Base-by-base conservation (phyloP, 495 filamentous ascomycete genomes). In the Penicillium roqueforti region DNA sequence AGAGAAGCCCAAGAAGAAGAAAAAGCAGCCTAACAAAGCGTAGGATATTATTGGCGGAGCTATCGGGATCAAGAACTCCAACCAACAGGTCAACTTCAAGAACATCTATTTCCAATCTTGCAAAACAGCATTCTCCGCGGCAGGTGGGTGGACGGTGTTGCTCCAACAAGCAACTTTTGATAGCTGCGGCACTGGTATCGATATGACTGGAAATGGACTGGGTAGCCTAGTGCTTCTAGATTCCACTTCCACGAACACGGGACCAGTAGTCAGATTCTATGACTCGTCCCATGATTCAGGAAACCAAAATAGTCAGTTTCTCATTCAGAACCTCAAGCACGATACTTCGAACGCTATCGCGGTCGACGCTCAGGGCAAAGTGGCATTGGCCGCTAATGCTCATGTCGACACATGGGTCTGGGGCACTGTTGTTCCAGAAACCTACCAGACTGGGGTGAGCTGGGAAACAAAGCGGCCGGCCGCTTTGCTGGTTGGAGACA, bases 11-110 rank as follows among this genome's bases (percentile, higher is more conserved):
- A 31, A 7, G 9, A 14, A 20, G 13, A 32, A 48, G 13, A 40
- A 23, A 22, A 59, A 47, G 0, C 10, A 34, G 6, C n/a, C 60
- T 65, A 42, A 60, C 31, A 22, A 25, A 37, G 0, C 14, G 14
- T 20, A 84, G 61, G 75, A 59, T 16, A 77, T 83, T 53, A 59
- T 47, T 16, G 80, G 80, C 32, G 79, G 80, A 11, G 72, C 63
- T 0, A 68, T 79, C 25, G 80, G 78, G 13, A 71, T 82, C 36
- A 56, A 66, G 37, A 69, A 68, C 70, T 61, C 66, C 14, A 80
- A 78, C 49, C 78, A 83, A 60, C 77, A 82, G 63, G 78, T 79
- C 53, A 72, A 75, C 45, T 69, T 81, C 59, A 79, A 80, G 53
- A 68, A 68, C 26, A 60, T 80, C 6, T 62, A 60, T 11, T 82